Percentiles rank a stretch among this genome's conserved stretches.
phyloP scores from a whole-genome alignment of 306 rosid genomes.

The Lotus japonicus region DNA sequence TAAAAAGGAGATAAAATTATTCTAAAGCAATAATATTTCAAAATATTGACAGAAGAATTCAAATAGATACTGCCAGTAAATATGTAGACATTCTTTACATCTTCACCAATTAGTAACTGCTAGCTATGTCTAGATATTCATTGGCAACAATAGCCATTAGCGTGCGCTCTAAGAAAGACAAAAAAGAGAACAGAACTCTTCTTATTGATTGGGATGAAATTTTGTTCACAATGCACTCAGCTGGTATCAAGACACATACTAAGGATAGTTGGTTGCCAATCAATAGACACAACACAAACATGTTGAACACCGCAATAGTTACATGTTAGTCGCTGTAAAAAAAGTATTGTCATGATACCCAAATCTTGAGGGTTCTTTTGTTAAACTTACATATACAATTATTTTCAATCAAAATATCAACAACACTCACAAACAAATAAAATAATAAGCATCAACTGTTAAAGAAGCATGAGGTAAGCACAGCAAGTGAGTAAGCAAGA shows the following conservation, averaged over 20 bases:
- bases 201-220: no score
- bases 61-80: background rate
- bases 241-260: no score
- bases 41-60: background rate
- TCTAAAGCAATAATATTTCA: background rate
- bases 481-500: background rate
- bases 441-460: background rate
- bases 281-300: slow-evolving; percentile 10
- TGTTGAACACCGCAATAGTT: background rate
- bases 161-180: no score
- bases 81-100: background rate
- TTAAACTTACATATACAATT: background rate
- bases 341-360: background rate
- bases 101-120: background rate
- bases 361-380: background rate
- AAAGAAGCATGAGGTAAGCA: background rate
- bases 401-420: slow-evolving; percentile 2
- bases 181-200: no score
- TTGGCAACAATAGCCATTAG: no score
- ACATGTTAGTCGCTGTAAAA: background rate
- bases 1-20: background rate
- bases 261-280: background rate
- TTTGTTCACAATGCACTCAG: no score
- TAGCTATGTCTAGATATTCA: background rate
- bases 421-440: background rate